Conservation (phyloP, 768 basidiomycete species). For the Tylopilus sp. region DNA sequence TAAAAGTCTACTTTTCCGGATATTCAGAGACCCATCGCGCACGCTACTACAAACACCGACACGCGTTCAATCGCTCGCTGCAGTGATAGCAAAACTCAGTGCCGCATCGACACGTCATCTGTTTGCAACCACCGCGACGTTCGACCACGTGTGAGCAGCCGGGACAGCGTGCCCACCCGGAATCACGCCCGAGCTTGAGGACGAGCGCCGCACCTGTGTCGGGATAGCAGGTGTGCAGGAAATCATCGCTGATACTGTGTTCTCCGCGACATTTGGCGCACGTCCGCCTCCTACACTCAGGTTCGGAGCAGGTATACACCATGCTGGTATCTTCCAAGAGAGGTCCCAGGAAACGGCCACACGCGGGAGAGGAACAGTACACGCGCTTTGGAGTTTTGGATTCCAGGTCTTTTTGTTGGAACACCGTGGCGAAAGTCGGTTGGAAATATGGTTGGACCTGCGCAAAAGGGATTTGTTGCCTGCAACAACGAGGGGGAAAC, state of each 20-base stretch:
- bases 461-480: slow-evolving; percentile 27
- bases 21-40: no score
- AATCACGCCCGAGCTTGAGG: not conserved
- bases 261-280: not conserved
- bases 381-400: not conserved
- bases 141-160: not conserved
- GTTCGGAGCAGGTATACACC: not conserved
- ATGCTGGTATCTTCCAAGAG: not conserved
- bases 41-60: no score
- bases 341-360: not conserved
- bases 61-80: slow-evolving; percentile 59
- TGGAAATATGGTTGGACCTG: slow-evolving; percentile 13
- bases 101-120: slow-evolving; percentile 40
- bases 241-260: not conserved
- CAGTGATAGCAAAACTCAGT: slow-evolving; percentile 46
- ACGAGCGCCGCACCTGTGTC: not conserved
- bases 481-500: slow-evolving; percentile 41
- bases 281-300: not conserved
- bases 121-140: slow-evolving; percentile 4
- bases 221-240: not conserved
- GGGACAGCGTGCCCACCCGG: not conserved
- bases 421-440: not conserved
- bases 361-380: not conserved
- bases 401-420: not conserved
- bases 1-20: no score